Evolutionary conservation across 495 filamentous ascomycete species (phyloP), one percentile per base, ranked within the genome.

Genomic region (Neurospora sp.): DNA sequence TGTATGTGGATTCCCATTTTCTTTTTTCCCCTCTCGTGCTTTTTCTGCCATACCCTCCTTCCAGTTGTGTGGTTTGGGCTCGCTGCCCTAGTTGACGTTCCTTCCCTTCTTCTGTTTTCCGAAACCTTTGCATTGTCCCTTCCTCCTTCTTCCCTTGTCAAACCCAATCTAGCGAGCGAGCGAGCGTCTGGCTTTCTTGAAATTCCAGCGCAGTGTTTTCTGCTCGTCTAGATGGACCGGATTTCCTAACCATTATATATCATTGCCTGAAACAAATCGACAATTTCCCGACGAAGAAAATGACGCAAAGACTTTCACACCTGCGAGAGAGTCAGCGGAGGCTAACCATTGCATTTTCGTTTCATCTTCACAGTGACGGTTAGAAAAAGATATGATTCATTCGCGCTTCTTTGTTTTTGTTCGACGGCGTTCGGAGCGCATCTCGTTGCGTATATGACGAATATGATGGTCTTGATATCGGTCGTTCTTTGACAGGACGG

Each of bases 1-100:
- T 97, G 93, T 95, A 85, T 84, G 92, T 83, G 18, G 11, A 31
- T 72, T 69, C 18, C 70, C 54, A 20, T 71, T 72, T 44, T 70
- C 8, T 69, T 44, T 11, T 8, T 44, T 10, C 12, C 3, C 14
- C 42, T 27, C 20, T 23, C 18, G 18, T 20, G 3, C 18, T 59
- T 59, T 35, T 39, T 16, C 39, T 37, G 9, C 16, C n/a, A 6
- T 62, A 14, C 37, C 3, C 20, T 69, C 31, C 69, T 66, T 71
- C 31, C 41, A 59, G 48, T 39, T 41, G 12, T 66, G 54, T 12
- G 48, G 6, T 12, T 16, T 59, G 48, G 48, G 48, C 5, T 59
- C 6, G 0, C 4, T 59, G 20, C 48, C 46, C 48, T 59, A 59
- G 48, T 59, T 4, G 48, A 59, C 10, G 48, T 59, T 59, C 48